A percentile compares a stretch with the other conserved stretches of the same genome.
phyloP scores from a whole-genome alignment of 2,329 filamentous ascomycete species.

The Aspergillus floridensis region DNA sequence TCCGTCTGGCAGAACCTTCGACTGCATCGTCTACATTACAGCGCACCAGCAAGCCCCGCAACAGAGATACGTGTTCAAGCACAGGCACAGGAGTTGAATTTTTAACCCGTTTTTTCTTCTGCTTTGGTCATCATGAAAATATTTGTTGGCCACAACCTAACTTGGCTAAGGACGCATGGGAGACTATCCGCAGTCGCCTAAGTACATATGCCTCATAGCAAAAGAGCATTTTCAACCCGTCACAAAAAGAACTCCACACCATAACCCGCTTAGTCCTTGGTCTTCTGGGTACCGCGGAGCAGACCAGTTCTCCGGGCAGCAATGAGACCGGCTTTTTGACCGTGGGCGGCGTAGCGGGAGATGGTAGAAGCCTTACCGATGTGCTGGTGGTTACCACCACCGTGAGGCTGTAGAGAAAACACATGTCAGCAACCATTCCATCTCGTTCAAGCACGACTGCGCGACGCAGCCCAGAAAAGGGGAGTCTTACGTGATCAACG shows the following conservation, averaged over 20 bases:
- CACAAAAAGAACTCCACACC: constrained; percentile 59
- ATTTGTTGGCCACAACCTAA: constrained; percentile 41
- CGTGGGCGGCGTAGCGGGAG: constrained; percentile 92
- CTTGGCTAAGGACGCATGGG: constrained; percentile 40
- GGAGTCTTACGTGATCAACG: constrained; percentile 76
- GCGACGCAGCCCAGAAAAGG: neutral
- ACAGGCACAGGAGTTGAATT: constrained; percentile 20
- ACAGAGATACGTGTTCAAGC: constrained; percentile 1
- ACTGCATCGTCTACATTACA: neutral
- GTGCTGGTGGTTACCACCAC: constrained; percentile 99
- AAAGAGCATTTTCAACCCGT: constrained; percentile 41
- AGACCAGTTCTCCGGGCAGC: constrained; percentile 99
- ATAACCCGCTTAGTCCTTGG: constrained; percentile 78
- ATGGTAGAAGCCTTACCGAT: constrained; percentile 99
- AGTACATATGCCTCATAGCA: constrained; percentile 44
- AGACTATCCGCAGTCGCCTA: constrained; percentile 41
- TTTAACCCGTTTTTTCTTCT: constrained; percentile 29
- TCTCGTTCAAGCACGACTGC: neutral
- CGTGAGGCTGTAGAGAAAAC: constrained; percentile 62
- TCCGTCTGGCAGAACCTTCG: neutral
- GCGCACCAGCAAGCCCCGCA: neutral
- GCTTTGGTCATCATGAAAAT: constrained; percentile 30
- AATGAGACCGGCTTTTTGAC: constrained; percentile 99
- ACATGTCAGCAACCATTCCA: constrained; percentile 18
- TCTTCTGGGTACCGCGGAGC: constrained; percentile 99